Evolutionary conservation across 2,329 filamentous ascomycete species (phyloP), one percentile per base, ranked within the genome.

Genomic region (Monilinia laxa): DNA sequence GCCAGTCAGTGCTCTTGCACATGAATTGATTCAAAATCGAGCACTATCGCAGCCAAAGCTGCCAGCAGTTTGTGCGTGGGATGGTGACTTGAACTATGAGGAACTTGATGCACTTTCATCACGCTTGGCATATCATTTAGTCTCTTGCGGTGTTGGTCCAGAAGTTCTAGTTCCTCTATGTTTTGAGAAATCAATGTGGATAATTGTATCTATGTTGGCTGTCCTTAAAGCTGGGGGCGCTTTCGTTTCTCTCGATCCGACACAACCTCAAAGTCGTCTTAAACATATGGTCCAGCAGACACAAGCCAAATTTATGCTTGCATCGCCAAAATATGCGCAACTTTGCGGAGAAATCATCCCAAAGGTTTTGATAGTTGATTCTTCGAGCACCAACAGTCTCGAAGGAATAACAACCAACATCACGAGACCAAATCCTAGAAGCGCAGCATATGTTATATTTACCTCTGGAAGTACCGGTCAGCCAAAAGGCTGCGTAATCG

Each of bases 181-280:
- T 56, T 74, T 74, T 54, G 72, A 75, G 40, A 76, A 75, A 59
- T 72, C 71, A 12, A 63, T 42, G 40, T 74, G 71, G 67, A 68
- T 69, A n/a, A 64, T 73, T 18, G 68, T 74, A n/a, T n/a, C 49
- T 23, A 64, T 75, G 70, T 56, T 76, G 14, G 71, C 67, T 54
- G 68, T 76, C 20, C 42, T 74, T 11, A 72, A 73, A 57, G 68
- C 73, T 51, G 75, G 75, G 7, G 72, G 67, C 25, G 71, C 69
- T 7, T 74, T 73, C 31, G 72, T 77, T 42, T 70, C 74, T 12
- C 64, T 78, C 12, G 73, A 77, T 53, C 58, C 69, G 11, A 20
- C 25, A n/a, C 66, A 69, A 7, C 67, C 70, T 45, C 23, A 25
- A 31, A 31, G 45, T 20, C 62, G 65, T 20, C 40, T 70, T 4